These are phyloP conservation scores for Candida sp. DNA, from an alignment of 1,139 yeast genomes.

Conservation along the genomic window DNA sequence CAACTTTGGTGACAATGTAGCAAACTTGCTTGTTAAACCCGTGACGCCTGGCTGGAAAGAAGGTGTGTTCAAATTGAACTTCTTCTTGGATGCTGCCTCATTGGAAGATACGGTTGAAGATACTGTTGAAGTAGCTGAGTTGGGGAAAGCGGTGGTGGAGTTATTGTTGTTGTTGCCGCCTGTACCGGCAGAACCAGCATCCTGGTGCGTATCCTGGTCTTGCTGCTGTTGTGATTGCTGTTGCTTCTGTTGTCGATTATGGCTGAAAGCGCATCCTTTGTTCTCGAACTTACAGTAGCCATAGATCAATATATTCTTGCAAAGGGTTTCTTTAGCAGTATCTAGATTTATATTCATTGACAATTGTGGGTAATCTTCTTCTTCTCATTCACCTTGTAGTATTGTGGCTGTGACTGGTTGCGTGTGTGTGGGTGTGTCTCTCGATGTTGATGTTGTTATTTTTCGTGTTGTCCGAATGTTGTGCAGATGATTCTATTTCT, in stretches of 20 bases:
- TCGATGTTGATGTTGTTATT: neutral
- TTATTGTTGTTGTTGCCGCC: neutral
- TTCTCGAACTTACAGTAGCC: conserved; percentile 91
- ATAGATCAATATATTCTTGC: conserved; percentile 84
- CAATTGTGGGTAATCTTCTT: neutral
- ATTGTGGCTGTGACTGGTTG: neutral
- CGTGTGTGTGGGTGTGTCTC: neutral
- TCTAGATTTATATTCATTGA: conserved; percentile 49
- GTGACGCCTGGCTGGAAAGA: conserved; percentile 59
- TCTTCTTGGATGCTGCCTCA: conserved; percentile 30
- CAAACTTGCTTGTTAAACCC: conserved; percentile 42
- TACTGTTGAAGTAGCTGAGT: conserved; percentile 7
- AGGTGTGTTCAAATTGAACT: conserved; percentile 67
- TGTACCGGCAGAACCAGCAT: neutral
- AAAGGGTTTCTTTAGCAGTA: conserved; percentile 77
- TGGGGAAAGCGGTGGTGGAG: neutral
- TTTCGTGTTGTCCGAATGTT: neutral
- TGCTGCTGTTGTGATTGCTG: conserved; percentile 14
- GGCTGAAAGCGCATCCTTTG: conserved; percentile 88
- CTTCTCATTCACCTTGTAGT: conserved; percentile 1
- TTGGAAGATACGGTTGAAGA: conserved; percentile 6
- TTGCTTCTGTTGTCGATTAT: conserved; percentile 37
- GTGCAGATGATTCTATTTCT: neutral
- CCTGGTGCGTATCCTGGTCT: neutral
- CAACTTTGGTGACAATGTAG: conserved; percentile 57